Base-by-base conservation (phyloP, 2,329 filamentous ascomycete genomes). In the Sordariomycetes sp. region DNA sequence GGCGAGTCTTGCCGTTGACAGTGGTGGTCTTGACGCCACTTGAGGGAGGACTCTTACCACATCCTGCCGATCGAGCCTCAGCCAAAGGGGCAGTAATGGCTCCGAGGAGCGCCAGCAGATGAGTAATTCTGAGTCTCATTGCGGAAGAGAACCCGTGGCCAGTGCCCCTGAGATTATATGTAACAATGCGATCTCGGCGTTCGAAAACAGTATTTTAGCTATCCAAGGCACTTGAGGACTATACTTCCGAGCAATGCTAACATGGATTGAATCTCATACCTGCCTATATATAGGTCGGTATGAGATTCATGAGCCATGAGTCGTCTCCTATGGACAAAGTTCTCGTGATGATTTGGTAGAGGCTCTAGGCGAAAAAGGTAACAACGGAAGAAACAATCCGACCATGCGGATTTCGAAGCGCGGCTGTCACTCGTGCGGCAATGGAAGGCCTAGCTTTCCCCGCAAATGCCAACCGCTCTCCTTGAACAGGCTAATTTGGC, bases 41-140 rank as follows among this genome's bases (percentile, higher is more conserved):
- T 36, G 44, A 49, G n/a, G 48, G 46, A 6, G 50, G 37, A 21
- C 30, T 39, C 39, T 54, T 59, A 30, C 57, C 57, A 39, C 58
- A 61, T 14, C 58, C 58, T 11, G 57, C 40, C 19, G 42, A 44
- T 16, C 27, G 27, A 4, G 27, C 27, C 27, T 25, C 23, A 25
- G 23, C 23, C 23, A 25, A 6, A 14, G 23, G 23, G 23, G 23
- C 23, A 25, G 23, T 25, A 14, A 25, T 25, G 4, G 23, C 23
- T 25, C 23, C 23, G 6, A 25, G 23, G 6, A 25, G 23, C 23
- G 23, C 14, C 23, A 25, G 23, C 10, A 25, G 6, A 6, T 25
- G 14, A 6, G 23, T 25, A 14, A 25, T 25, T 4, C 6, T 25
- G 23, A 25, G 23, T 14, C 23, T 25, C 23, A 25, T 25, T 3